phyloP scores from a whole-genome alignment of 2,329 filamentous ascomycete species.

The Pestalotiopsis sp. region DNA sequence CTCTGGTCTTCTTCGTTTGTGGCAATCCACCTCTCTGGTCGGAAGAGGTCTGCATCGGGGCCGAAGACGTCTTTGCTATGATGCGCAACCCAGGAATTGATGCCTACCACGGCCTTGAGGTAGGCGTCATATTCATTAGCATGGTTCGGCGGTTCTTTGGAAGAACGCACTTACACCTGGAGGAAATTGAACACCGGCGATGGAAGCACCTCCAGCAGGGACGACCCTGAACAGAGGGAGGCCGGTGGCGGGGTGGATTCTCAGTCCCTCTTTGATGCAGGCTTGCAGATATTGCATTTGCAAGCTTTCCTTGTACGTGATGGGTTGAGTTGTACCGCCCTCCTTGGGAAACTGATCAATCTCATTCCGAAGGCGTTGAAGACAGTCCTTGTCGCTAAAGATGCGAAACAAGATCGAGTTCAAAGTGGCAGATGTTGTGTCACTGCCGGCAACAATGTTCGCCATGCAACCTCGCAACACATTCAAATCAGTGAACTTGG shows the following conservation, averaged over 20 bases:
- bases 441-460: neutral
- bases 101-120: slow-evolving; percentile 24
- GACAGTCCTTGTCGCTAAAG: slow-evolving; percentile 22
- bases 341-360: slow-evolving; percentile 26
- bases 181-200: slow-evolving; percentile 34
- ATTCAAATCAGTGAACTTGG: neutral
- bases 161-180: slow-evolving; percentile 22
- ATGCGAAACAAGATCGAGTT: slow-evolving; percentile 28
- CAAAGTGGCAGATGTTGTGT: neutral
- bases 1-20: slow-evolving; percentile 20
- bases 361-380: slow-evolving; percentile 38
- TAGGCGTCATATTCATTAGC: neutral
- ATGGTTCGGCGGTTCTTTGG: neutral
- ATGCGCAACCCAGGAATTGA: slow-evolving; percentile 38
- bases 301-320: slow-evolving; percentile 36
- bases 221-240: slow-evolving; percentile 50
- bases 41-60: slow-evolving; percentile 33
- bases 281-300: slow-evolving; percentile 52
- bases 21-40: slow-evolving; percentile 43
- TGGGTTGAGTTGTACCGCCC: neutral
- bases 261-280: slow-evolving; percentile 54
- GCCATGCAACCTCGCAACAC: neutral
- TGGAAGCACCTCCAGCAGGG: slow-evolving; percentile 41
- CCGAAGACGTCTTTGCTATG: slow-evolving; percentile 30
- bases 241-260: slow-evolving; percentile 50